A percentile compares a stretch with the other conserved stretches of the same genome.
Evolutionary conservation across 257 asterid species (phyloP).

Genomic region (Fraxinus pennsylvanica): DNA sequence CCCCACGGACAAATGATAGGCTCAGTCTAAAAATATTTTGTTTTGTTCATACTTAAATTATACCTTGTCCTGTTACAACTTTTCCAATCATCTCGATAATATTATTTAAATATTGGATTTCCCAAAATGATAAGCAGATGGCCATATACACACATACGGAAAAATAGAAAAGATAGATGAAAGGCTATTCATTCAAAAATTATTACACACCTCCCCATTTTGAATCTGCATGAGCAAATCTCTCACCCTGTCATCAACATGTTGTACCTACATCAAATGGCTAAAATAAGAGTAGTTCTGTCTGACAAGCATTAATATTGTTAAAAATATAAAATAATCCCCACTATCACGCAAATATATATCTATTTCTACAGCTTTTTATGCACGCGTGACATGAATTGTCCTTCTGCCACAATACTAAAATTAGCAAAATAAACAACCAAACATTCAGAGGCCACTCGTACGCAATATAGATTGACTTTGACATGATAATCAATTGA

Average conservation of each 20-base stretch:
- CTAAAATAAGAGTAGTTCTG: constrained; percentile 9
- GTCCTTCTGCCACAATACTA: neutral
- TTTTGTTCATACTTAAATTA: neutral
- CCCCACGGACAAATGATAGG: neutral
- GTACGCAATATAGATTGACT: constrained; percentile 2
- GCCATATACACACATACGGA: neutral
- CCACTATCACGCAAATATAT: neutral
- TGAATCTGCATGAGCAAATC: constrained; percentile 61
- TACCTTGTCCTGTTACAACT: neutral
- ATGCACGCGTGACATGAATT: neutral
- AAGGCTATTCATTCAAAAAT: constrained; percentile 14
- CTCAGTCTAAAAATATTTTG: neutral
- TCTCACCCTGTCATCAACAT: constrained; percentile 74
- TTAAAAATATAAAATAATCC: neutral
- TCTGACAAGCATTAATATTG: neutral
- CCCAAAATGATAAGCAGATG: neutral
- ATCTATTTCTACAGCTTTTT: neutral
- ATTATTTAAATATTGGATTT: neutral
- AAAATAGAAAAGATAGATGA: neutral
- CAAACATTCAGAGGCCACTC: neutral
- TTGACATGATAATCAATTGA: neutral
- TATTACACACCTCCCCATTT: constrained; percentile 64
- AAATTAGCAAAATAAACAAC: neutral
- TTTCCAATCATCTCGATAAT: neutral
- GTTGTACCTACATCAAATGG: constrained; percentile 52